Percentiles rank a stretch among this genome's conserved stretches.
Conservation (phyloP, 495 filamentous ascomycete genomes). For the Bryoglossum gracile region DNA sequence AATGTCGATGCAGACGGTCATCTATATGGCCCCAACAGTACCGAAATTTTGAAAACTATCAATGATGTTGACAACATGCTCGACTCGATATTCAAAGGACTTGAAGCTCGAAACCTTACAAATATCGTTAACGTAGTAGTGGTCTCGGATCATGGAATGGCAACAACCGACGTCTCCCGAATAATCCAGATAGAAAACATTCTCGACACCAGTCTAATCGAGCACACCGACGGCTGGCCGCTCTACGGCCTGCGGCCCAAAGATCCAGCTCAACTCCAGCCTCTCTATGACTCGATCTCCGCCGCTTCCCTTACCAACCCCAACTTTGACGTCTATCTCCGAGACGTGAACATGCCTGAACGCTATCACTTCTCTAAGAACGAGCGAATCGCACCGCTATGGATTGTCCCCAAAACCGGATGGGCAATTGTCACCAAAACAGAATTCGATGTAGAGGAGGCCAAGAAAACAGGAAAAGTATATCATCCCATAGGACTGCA, state of each 20-base stretch:
- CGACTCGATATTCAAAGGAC: constrained; percentile 60
- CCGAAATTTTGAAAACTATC: constrained; percentile 73
- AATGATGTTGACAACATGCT: constrained; percentile 72
- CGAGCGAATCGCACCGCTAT: constrained; percentile 81
- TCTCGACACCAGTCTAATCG: constrained; percentile 63
- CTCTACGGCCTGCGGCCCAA: constrained; percentile 80
- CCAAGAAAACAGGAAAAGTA: constrained; percentile 46
- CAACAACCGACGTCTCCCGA: constrained; percentile 73
- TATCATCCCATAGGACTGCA: constrained; percentile 79
- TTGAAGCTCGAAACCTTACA: constrained; percentile 77
- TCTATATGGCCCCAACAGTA: constrained; percentile 86
- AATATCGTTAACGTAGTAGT: constrained; percentile 90
- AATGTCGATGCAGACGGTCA: constrained; percentile 85
- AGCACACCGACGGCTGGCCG: constrained; percentile 92
- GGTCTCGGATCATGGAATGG: constrained; percentile 99
- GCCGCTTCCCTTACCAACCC: constrained; percentile 48
- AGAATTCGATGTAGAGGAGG: constrained; percentile 65
- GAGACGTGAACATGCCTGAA: constrained; percentile 74
- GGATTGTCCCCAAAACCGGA: constrained; percentile 84
- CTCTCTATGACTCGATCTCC: constrained; percentile 41
- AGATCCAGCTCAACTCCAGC: constrained; percentile 47
- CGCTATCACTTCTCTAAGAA: constrained; percentile 83
- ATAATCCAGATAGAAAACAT: constrained; percentile 91
- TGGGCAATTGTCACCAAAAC: constrained; percentile 79
- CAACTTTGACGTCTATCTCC: constrained; percentile 76